Evolutionary conservation across 2,329 filamentous ascomycete species (phyloP), one percentile per base, ranked within the genome.

Genomic region (Epichloe hybrida): DNA sequence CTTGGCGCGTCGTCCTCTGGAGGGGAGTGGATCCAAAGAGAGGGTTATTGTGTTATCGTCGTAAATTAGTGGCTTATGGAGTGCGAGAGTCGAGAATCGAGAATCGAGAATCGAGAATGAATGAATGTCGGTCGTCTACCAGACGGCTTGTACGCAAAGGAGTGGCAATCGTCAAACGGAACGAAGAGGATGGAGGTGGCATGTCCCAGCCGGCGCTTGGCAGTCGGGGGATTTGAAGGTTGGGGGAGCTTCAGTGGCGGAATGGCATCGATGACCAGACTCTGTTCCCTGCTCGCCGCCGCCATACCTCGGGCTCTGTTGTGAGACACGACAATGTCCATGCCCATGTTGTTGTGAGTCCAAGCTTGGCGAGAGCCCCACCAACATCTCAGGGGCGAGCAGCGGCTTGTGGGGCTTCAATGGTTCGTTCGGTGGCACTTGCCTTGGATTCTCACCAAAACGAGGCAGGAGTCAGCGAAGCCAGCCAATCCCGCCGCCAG

Each of bases 81-180:
- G 46, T 35, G 48, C 31, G 9, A 12, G 39, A 52, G 46, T 7
- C 27, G 8, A 12, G 39, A 52, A 49, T 7, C 31, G 9, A 12
- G 39, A 51, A 20, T 20, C 20, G 20, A 20, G 20, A 21, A 49
- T 7, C 31, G 9, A 12, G 39, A 52, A 49, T 7, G 50, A 52
- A 36, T 20, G 50, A 21, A 21, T 21, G 20, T 49, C 46, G 34
- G 21, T 4, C 17, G 46, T 34, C 48, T 31, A 17, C 11, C 40
- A 42, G 27, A 49, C 36, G 31, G 7, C 13, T n/a, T n/a, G 42
- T 15, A 11, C 5, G 20, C n/a, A 48, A 52, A 48, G 34, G 50
- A 52, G 50, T 44, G 50, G 12, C 41, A 38, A n/a, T 52, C n/a
- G 50, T 52, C 40, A 23, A 23, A 45, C 17, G 45, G 36, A 23